Evolutionary conservation across 805 yeast species (phyloP).

Genomic region (Komagataella pseudopastoris): DNA sequence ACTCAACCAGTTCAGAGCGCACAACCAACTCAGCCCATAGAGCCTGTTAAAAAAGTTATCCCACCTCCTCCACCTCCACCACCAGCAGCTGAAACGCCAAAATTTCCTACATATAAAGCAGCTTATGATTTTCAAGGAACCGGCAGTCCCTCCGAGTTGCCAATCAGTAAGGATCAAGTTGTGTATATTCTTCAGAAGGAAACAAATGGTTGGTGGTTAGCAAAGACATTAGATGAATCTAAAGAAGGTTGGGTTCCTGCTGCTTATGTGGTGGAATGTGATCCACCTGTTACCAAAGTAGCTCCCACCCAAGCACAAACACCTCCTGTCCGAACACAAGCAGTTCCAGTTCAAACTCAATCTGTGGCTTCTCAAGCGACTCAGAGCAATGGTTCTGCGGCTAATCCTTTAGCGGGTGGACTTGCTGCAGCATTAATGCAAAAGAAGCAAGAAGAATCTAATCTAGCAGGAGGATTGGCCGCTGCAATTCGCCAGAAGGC

Average conservation of each 20-base stretch:
- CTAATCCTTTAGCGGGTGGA: slow-evolving; percentile 28
- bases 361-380: slow-evolving; percentile 10
- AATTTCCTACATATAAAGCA: slow-evolving; percentile 71
- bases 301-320: slow-evolving; percentile 26
- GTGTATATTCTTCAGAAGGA: slow-evolving; percentile 61
- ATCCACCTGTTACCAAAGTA: slow-evolving; percentile 26
- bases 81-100: slow-evolving; percentile 43
- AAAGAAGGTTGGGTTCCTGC: slow-evolving; percentile 97
- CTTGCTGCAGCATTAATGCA: slow-evolving; percentile 58
- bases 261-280: slow-evolving; percentile 62
- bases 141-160: slow-evolving; percentile 69
- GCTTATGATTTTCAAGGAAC: slow-evolving; percentile 83
- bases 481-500: slow-evolving; percentile 78
- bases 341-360: slow-evolving; percentile 25
- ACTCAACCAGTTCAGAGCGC: slow-evolving; percentile 2
- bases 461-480: slow-evolving; percentile 76
- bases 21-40: slow-evolving; percentile 11
- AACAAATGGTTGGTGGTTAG: slow-evolving; percentile 91
- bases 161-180: slow-evolving; percentile 63
- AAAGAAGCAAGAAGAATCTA: slow-evolving; percentile 44
- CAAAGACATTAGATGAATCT: slow-evolving; percentile 58
- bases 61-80: slow-evolving; percentile 77
- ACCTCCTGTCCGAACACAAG: slow-evolving; percentile 24
- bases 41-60: slow-evolving; percentile 21
- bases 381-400: slow-evolving; percentile 10